Evolutionary conservation across 148 eudicot species (phyloP), one percentile per base, ranked within the genome.

Genomic region (Tetragonia tetragonoides): DNA sequence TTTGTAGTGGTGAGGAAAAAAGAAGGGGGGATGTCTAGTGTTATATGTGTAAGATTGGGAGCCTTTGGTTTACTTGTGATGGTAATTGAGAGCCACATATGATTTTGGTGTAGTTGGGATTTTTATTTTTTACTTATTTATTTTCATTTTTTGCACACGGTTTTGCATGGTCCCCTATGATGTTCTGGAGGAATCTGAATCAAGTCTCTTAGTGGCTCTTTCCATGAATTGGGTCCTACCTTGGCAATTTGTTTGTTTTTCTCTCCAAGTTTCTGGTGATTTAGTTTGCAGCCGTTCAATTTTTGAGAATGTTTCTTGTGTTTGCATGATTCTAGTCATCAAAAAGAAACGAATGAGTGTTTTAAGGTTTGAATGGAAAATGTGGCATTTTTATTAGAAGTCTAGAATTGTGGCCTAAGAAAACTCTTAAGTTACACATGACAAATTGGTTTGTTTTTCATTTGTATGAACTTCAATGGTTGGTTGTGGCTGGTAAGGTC

Each of bases 131-230:
- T 59, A 23, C 41, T 66, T 72, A 34, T 80, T 54, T 54, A 14
- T 57, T 37, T 51, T 72, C 51, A 2, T 10, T 42, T 24, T 39
- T 76, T 59, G 5, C 7, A 54, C 82, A 57, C 71, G 80, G 68
- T 63, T 66, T 63, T 70, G 10, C 0, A 49, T 61, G 74, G 74
- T 70, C 85, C 78, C 82, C 79, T 28, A 47, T 57, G 10, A 6
- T 49, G 72, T 66, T 7, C 72, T 63, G 77, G 70, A 79, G 53
- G 38, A 82, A 86, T 86, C 81, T 82, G 67, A 69, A 63, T 78
- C 77, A 74, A 41, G 69, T 62, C n/a, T 83, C 75, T 49, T 64
- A 68, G 68, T 81, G 87, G 85, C 68, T 72, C 74, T 59, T 69
- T 69, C 51, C 77, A 77, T 68, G 79, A 70, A 10, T 51, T 69